Percentiles rank a stretch among this genome's conserved stretches.
These are phyloP conservation scores for Scheffersomyces coipomensis DNA, from an alignment of 805 yeast species.

Conservation along the genomic window DNA sequence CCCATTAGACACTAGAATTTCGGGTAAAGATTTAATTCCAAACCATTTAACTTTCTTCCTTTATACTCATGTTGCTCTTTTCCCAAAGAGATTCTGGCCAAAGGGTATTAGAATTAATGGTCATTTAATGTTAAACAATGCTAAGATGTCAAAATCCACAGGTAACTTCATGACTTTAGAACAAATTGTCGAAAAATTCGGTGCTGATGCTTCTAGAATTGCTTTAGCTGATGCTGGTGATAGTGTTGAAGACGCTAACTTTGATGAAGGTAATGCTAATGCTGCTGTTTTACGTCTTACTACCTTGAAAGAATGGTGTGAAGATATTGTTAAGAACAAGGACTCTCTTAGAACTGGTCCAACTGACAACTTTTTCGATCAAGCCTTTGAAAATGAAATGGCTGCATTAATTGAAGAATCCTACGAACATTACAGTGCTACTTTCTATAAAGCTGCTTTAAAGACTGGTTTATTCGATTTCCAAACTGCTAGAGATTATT, in stretches of 20 bases:
- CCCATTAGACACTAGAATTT: slow-evolving; percentile 87
- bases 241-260: slow-evolving; percentile 94
- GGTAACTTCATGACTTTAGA: slow-evolving; percentile 94
- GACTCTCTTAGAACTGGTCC: slow-evolving; percentile 51
- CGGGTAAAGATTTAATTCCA: slow-evolving; percentile 96
- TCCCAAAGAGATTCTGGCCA: slow-evolving; percentile 93
- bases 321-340: slow-evolving; percentile 58
- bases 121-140: slow-evolving; percentile 90
- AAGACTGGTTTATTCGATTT: slow-evolving; percentile 90
- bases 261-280: slow-evolving; percentile 94
- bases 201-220: slow-evolving; percentile 96
- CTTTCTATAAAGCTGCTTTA: slow-evolving; percentile 85
- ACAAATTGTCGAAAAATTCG: slow-evolving; percentile 82
- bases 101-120: slow-evolving; percentile 92
- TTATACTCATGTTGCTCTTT: slow-evolving; percentile 88
- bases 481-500: slow-evolving; percentile 94
- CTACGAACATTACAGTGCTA: slow-evolving; percentile 62
- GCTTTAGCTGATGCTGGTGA: slow-evolving; percentile 99
- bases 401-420: slow-evolving; percentile 76
- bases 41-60: slow-evolving; percentile 96
- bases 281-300: slow-evolving; percentile 94
- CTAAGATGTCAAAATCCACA: slow-evolving; percentile 96
- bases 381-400: slow-evolving; percentile 92
- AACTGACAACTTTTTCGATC: slow-evolving; percentile 67
- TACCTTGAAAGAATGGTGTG: slow-evolving; percentile 94